Conservation (phyloP, 1,139 yeast genomes). For the Scheffersomyces illinoinensis region DNA sequence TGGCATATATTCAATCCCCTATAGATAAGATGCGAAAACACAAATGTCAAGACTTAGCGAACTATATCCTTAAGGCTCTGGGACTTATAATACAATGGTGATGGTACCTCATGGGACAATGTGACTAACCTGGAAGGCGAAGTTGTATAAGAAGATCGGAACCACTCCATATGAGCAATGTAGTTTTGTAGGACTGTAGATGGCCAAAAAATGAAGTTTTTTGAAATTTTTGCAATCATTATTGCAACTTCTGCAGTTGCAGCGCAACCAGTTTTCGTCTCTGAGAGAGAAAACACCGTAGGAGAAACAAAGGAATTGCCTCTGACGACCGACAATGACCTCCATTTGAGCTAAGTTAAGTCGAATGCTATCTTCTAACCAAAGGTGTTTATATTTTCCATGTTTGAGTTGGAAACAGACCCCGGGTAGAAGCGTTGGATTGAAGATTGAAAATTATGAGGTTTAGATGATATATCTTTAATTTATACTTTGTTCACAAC, state of each 20-base stretch:
- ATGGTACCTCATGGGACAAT: background rate
- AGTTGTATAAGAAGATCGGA: background rate
- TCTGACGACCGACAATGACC: conserved; percentile 16
- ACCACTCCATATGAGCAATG: background rate
- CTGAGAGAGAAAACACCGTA: background rate
- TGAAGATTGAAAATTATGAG: too few species aligned
- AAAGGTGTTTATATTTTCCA: conserved; percentile 7
- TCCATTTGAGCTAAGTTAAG: conserved; percentile 28
- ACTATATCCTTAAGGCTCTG: background rate
- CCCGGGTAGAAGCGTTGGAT: conserved; percentile 9
- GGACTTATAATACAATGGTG: background rate
- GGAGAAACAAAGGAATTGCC: conserved; percentile 1
- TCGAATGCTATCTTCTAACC: conserved; percentile 31
- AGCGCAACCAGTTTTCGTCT: background rate
- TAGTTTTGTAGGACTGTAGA: background rate
- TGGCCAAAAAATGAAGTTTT: background rate
- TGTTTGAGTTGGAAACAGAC: conserved; percentile 7
- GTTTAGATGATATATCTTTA: too few species aligned
- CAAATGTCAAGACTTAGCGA: background rate
- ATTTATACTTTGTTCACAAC: conserved; percentile 32
- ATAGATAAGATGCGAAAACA: background rate
- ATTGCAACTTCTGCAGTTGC: background rate
- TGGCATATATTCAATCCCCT: background rate
- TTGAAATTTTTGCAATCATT: background rate
- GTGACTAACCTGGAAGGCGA: background rate